Evolutionary conservation across 2,329 filamentous ascomycete genomes (phyloP), one percentile per base, ranked within the genome.

Genomic region (Hymenoscyphus infarciens): DNA sequence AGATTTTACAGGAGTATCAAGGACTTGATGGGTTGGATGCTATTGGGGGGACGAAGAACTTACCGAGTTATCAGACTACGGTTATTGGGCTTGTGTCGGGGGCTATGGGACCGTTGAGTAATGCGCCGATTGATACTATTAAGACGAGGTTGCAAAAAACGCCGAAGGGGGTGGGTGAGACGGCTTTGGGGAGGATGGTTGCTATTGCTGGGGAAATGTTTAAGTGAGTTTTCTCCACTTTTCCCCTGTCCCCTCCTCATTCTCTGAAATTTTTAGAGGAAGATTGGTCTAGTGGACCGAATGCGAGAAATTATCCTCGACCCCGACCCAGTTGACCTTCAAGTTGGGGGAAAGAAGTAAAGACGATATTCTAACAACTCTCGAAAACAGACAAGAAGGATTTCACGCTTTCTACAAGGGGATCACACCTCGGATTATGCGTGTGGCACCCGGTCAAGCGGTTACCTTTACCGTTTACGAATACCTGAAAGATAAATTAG

Each of bases 71-170:
- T 78, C 92, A 98, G 79, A 99, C 95, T 1, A 93, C 92, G 5
- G 58, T 94, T 6, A 97, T 98, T 70, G 95, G 73, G 38, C 83
- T 99, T 61, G 88, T 99, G 29, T 91, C 87, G 60, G 95, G 95
- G 70, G 95, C 95, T 65, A 96, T 99, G 85, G 95, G 95, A 1
- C 95, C 95, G 5, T 84, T 99, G 74, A 95, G 90, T 71, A 99
- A 99, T 75, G 95, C 96, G 31, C 95, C 95, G 25, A 98, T 99
- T 75, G 95, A 99, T 74, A 99, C 95, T 45, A 98, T 99, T 81
- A 99, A 99, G 87, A 99, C 95, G 52, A 83, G 95, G 58, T 79
- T 99, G 75, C 95, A 99, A 77, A 95, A 92, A 79, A 95, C 87
- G 59, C 91, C 92, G 0, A 92, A 90, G 3, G 84, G 90, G 77